These are phyloP conservation scores for Gentiana straminea DNA, from an alignment of 257 asterid genomes.

Conservation along the genomic window DNA sequence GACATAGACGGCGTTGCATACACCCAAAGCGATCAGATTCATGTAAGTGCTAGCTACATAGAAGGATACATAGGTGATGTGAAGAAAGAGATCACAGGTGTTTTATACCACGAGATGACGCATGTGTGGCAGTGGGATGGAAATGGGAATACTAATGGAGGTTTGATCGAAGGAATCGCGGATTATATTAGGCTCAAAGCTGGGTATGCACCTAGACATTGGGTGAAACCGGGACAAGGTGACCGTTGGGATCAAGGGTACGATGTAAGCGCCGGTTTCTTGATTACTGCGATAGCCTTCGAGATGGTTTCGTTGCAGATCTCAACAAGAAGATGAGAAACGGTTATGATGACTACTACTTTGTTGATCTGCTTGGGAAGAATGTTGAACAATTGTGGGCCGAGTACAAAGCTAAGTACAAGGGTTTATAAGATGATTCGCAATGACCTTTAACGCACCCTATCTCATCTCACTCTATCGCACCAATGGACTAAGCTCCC, in stretches of 20 bases:
- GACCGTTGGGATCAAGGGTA: slow-evolving; percentile 59
- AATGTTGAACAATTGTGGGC: slow-evolving; percentile 47
- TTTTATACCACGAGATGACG: slow-evolving; percentile 48
- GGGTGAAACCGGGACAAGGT: slow-evolving; percentile 56
- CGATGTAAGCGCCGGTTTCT: slow-evolving; percentile 56
- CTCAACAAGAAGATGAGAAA: slow-evolving; percentile 50
- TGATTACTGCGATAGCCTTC: slow-evolving; percentile 40
- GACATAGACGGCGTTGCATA: slow-evolving; percentile 50
- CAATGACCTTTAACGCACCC: too few species aligned
- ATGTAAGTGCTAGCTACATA: slow-evolving; percentile 43
- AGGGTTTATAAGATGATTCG: not conserved
- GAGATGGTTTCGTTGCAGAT: slow-evolving; percentile 42
- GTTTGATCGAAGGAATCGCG: slow-evolving; percentile 44
- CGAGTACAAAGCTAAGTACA: slow-evolving; percentile 47
- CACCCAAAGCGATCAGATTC: slow-evolving; percentile 32
- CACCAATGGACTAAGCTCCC: too few species aligned
- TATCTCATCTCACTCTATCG: too few species aligned
- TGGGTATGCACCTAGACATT: slow-evolving; percentile 44
- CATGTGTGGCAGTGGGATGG: slow-evolving; percentile 72
- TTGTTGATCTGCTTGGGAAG: slow-evolving; percentile 45
- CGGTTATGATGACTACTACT: slow-evolving; percentile 31
- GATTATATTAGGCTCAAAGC: slow-evolving; percentile 55
- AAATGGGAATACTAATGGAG: slow-evolving; percentile 35
- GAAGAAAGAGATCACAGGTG: slow-evolving; percentile 38
- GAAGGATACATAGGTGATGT: slow-evolving; percentile 29